Base-by-base conservation (phyloP, 2,329 filamentous ascomycete species). In the Kalaharituber pfeilii region DNA sequence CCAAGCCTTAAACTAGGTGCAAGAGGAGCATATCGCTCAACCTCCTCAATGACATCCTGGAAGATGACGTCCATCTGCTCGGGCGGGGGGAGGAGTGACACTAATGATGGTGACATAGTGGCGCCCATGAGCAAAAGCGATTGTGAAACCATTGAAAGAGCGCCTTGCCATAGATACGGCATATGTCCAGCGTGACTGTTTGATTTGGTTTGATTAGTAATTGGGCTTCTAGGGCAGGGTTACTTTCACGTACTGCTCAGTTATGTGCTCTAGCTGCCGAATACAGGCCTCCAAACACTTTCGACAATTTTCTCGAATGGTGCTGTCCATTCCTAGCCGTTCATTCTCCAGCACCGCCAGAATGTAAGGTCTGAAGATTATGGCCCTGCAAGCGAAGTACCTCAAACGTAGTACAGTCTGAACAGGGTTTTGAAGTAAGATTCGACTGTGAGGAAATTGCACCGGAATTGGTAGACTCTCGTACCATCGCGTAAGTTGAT, bases 151-250 rank as follows among this genome's bases (percentile, higher is more conserved):
- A 91, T 85, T 57, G 82, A 87, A 33, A 91, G 73, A 7, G 84
- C 83, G 18, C 84, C 84, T 70, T 89, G 85, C 81, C 84, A 91
- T 20, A 89, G 75, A 68, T 89, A 91, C 11, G 84, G 84, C 71
- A 91, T 81, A 66, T 89, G 84, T 51, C 85, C 84, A 57, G 82
- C 82, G 65, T 87, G 84, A 69, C 79, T 82, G 64, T 62, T 64
- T 64, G 54, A 57, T n/a, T n/a, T 15, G 51, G 49, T 52, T 55
- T 44, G 26, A 55, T 50, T 20, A 15, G 5, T 15, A 8, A 1
- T 47, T 26, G 2, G 5, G 15, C 28, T 13, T 6, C 15, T n/a
- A 3, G 26, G 15, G 29, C 18, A 13, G 15, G n/a, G n/a, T n/a
- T n/a, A n/a, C n/a, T n/a, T n/a, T 28, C 56, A 74, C 79, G 72